Evolutionary conservation across 75 land plant species (phyloP).

Genomic region (Sequoia sempervirens): DNA sequence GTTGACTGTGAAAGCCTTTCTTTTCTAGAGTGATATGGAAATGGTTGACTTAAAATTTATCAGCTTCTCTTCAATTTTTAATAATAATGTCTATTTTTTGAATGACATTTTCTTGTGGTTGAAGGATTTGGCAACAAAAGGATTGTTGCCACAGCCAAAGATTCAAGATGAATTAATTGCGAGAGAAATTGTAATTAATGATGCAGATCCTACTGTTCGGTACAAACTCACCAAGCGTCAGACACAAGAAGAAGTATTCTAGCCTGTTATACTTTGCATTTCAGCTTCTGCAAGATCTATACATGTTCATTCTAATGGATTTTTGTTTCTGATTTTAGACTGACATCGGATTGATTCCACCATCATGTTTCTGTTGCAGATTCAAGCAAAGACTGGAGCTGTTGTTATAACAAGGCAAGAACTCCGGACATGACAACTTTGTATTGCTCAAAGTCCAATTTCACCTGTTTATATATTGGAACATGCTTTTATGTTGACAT

Average conservation of each 20-base stretch:
- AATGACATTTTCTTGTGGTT: constrained; percentile 7
- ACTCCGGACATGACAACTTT: background rate
- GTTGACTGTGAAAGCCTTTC: background rate
- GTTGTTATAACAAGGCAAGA: constrained; percentile 85
- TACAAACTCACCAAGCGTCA: constrained; percentile 93
- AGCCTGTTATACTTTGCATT: background rate
- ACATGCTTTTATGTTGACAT: background rate
- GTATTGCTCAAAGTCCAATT: background rate
- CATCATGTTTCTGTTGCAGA: constrained; percentile 41
- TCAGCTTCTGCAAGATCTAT: background rate
- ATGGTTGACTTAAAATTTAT: background rate
- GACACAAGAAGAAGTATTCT: constrained; percentile 85
- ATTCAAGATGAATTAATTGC: constrained; percentile 89
- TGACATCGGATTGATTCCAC: background rate
- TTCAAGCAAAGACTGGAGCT: constrained; percentile 86
- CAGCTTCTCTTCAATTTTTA: background rate
- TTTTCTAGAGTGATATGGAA: background rate
- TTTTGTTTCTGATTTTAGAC: background rate
- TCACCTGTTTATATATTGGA: background rate
- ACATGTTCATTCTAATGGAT: background rate
- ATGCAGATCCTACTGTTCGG: constrained; percentile 82
- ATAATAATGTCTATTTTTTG: background rate
- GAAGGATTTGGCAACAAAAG: constrained; percentile 38
- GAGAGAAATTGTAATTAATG: constrained; percentile 91
- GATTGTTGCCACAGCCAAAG: constrained; percentile 45